Evolutionary conservation across 305 asterid genomes (phyloP).

Genomic region (Striga hermonthica): DNA sequence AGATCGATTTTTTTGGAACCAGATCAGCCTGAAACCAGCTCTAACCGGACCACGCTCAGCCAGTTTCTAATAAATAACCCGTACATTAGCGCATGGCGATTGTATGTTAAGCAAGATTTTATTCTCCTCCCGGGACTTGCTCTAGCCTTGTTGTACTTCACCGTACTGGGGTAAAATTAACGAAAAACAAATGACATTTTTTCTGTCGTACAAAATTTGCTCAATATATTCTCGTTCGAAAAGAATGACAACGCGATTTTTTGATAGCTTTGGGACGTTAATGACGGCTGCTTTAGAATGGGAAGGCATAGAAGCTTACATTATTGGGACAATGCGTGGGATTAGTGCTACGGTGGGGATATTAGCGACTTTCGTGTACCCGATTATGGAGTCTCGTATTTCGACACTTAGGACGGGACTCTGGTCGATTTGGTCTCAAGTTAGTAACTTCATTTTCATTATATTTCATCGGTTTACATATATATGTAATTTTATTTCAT

Average conservation of each 20-base stretch:
- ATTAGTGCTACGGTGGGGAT: conserved; percentile 78
- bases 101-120: conserved; percentile 59
- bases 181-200: no score
- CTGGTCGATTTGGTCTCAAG: conserved; percentile 98
- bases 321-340: conserved; percentile 80
- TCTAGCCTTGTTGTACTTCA: conserved; percentile 67
- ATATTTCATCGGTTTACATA: not conserved
- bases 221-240: no score
- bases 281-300: conserved; percentile 92
- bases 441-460: not conserved
- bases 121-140: conserved; percentile 78
- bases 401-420: conserved; percentile 77
- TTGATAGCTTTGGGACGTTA: conserved; percentile 74
- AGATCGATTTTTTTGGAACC: conserved; percentile 25
- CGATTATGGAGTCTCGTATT: conserved; percentile 51
- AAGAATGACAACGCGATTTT: not conserved
- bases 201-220: no score
- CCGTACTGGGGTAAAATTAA: conserved; percentile 59
- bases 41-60: conserved; percentile 28
- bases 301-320: conserved; percentile 82
- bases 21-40: conserved; percentile 31
- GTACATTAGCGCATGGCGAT: conserved; percentile 71
- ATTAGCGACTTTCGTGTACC: conserved; percentile 76
- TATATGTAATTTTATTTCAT: conserved; percentile 8
- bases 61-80: conserved; percentile 37